Evolutionary conservation across 2,329 filamentous ascomycete species (phyloP).

Genomic region (Ophiognomonia clavigignenti-juglandacearum): DNA sequence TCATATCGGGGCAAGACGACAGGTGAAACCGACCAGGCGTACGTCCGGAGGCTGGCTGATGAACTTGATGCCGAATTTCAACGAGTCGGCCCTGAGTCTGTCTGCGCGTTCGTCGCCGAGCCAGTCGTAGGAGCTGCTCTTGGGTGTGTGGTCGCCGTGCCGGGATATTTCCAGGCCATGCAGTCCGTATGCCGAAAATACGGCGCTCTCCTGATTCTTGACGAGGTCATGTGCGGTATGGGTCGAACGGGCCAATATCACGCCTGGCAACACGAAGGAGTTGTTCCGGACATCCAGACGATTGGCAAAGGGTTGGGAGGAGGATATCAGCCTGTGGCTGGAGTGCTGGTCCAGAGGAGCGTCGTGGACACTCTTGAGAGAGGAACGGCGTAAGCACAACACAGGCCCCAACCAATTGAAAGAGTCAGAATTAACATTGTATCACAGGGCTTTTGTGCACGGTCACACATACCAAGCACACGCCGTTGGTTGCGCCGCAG

Average conservation of each 20-base stretch:
- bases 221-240: constrained; percentile 66
- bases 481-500: constrained; percentile 33
- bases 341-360: constrained; percentile 45
- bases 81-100: constrained; percentile 56
- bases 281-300: constrained; percentile 56
- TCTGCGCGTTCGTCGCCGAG: constrained; percentile 70
- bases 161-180: constrained; percentile 51
- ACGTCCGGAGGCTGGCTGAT: constrained; percentile 53
- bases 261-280: constrained; percentile 58
- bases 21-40: constrained; percentile 51
- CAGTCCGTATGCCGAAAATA: constrained; percentile 49
- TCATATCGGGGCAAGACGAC: constrained; percentile 52
- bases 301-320: constrained; percentile 59
- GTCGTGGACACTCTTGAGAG: constrained; percentile 42
- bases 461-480: constrained; percentile 52
- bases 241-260: constrained; percentile 58
- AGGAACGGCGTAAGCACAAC: constrained; percentile 29
- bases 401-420: neutral
- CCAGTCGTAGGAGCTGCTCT: constrained; percentile 65
- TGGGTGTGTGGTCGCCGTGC: constrained; percentile 45
- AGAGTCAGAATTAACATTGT: constrained; percentile 1
- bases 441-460: constrained; percentile 45
- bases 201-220: constrained; percentile 50
- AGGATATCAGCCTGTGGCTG: constrained; percentile 58
- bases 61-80: constrained; percentile 67